Base-by-base conservation (phyloP, 208 protist species). In the Naegleria gruberi region DNA sequence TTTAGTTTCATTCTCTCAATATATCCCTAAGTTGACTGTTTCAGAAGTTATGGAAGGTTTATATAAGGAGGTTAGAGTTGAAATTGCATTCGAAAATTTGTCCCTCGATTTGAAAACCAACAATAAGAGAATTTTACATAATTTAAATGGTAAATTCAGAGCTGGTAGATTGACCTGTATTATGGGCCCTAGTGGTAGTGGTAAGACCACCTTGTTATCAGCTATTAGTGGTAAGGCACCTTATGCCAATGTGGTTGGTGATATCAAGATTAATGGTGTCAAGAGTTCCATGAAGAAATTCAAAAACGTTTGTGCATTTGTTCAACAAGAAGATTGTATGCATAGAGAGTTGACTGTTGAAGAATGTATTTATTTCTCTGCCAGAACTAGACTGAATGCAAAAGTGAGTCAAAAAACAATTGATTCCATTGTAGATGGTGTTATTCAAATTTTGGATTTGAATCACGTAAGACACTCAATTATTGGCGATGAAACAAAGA, bases 301-400 rank as follows among this genome's bases (percentile, higher is more conserved):
- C 23, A 73, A 73, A n/a, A 73, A 73, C 4, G 55, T 73, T 73
- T 73, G 77, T 51, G 91, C 26, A 41, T 91, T 90, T 51, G 91
- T 92, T 42, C 89, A 90, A 77, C 91, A 91, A 43, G 91, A 91
- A 23, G 90, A 92, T 83, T 51, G 85, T 34, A 30, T 92, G 82
- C 51, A 46, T 55, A 5, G 47, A 57, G 5, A 4, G 23, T 46
- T 92, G 37, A 90, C 90, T 30, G 74, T 82, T 8, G 37, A 82
- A 82, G 74, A 82, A 82, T 15, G 3, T 42, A 37, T 82, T 15
- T 8, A 15, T 1, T 82, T 82, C 42, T 17, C 3, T 82, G 74
- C 74, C 4, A 1, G 37, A 42, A 82, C 74, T 43, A 37, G 74
- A 43, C 42, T 82, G 17, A 8, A 37, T 43, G 4, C 3, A 4